Evolutionary conservation across 2,329 filamentous ascomycete species (phyloP), one percentile per base, ranked within the genome.

Genomic region (Talaromyces sp.): DNA sequence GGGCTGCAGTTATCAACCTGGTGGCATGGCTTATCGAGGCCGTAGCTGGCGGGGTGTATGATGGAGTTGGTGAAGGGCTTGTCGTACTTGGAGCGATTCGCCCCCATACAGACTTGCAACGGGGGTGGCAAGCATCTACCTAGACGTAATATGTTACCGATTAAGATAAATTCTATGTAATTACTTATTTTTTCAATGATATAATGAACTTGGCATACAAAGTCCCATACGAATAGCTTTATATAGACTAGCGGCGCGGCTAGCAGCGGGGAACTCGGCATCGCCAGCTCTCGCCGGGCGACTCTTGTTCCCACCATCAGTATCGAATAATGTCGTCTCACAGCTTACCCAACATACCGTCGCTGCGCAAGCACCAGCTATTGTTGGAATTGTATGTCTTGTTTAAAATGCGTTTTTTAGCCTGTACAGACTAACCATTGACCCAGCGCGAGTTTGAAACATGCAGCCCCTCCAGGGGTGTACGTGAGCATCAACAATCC

Each of bases 401-500:
- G 18, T 16, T 8, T 44, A 31, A 4, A 30, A 1, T 14, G 8
- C 16, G 30, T 27, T 28, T 12, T 40, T 31, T 6, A 6, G 8
- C 31, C 9, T 31, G 10, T 55, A 42, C 58, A 18, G 64, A 31
- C 51, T 60, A 55, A 60, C 8, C 50, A 12, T 31, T 53, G 27
- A 7, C n/a, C n/a, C 76, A 96, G 92, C 76, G 85, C 90, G 64
- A 90, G 90, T 64, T 82, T 96, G 68, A 92, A 90, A 75, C 86
- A 91, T 78, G 87, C 89, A 63, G 92, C 90, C 73, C 93, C 93
- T 1, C 87, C 91, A 61, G 94, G 95, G 59, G 83, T 97, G 64
- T 97, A 95, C 77, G 85, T 97, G 76, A 91, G 85, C 73, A 84
- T 96, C 63, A 90, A 89, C 31, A 91, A 89, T 34, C 91, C 91